Evolutionary conservation across 768 basidiomycete species (phyloP).

Genomic region (Pleurotus pulmonarius): DNA sequence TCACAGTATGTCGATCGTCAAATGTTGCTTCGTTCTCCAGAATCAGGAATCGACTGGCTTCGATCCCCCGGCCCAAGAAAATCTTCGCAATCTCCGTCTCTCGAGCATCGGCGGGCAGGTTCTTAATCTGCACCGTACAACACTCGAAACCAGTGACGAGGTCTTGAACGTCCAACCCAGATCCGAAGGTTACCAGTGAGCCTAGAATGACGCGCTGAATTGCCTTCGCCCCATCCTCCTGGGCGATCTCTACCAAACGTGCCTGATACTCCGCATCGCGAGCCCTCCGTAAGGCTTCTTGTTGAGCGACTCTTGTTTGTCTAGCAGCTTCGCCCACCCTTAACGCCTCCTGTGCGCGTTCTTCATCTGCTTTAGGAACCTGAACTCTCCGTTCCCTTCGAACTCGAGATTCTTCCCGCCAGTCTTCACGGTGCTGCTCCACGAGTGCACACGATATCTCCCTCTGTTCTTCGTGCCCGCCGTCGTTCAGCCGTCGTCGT

Average conservation of each 20-base stretch:
- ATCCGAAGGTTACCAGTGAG: constrained; percentile 46
- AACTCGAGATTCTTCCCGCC: too few relatives aligned
- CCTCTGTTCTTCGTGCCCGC: too few relatives aligned
- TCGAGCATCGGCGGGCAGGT: constrained; percentile 38
- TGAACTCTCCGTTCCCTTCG: too few relatives aligned
- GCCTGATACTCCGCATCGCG: constrained; percentile 15
- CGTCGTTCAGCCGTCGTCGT: too few relatives aligned
- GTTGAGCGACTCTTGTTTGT: constrained; percentile 13
- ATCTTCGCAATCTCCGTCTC: constrained; percentile 36
- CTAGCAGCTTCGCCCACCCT: background rate
- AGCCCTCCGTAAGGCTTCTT: constrained; percentile 15
- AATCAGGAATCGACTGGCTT: constrained; percentile 27
- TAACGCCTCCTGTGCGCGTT: background rate
- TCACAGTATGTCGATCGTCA: constrained; percentile 28
- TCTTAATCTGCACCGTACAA: constrained; percentile 41
- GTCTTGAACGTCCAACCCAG: constrained; percentile 42
- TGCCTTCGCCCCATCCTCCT: constrained; percentile 37
- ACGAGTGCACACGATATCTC: too few relatives aligned
- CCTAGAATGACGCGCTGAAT: constrained; percentile 41
- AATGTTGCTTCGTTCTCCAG: constrained; percentile 23
- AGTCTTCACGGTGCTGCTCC: too few relatives aligned
- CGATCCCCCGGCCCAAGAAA: constrained; percentile 39
- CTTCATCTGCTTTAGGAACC: background rate
- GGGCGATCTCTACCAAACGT: constrained; percentile 16
- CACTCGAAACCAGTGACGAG: constrained; percentile 51